Conservation (phyloP, 139 green algal species). For the Chlamydomonas sp. region DNA sequence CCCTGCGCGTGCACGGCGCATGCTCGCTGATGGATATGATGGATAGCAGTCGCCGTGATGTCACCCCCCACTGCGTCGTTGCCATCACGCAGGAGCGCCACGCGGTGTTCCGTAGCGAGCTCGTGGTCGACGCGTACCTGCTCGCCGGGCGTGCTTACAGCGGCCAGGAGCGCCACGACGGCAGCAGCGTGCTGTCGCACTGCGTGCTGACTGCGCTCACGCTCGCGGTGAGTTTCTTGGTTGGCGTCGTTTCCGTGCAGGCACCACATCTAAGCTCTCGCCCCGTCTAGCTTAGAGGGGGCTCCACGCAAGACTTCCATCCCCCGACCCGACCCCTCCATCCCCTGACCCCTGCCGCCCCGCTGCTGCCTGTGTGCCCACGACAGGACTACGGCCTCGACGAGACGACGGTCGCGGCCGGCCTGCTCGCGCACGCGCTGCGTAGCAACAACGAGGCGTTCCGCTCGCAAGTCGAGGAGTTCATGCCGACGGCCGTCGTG, state of each 20-base stretch:
- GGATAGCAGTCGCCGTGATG: background rate
- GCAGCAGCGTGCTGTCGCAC: constrained; percentile 46
- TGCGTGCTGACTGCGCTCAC: constrained; percentile 38
- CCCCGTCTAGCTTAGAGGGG: background rate
- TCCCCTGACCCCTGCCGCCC: background rate
- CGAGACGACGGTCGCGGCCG: constrained; percentile 51
- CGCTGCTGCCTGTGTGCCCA: background rate
- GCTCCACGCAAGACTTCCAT: background rate
- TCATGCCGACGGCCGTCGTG: constrained; percentile 42
- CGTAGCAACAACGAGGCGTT: constrained; percentile 37
- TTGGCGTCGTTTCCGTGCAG: background rate
- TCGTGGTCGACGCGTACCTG: constrained; percentile 28
- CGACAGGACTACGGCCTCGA: constrained; percentile 57
- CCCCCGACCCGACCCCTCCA: too few species aligned
- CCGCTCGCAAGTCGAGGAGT: constrained; percentile 42
- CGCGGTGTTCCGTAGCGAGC: constrained; percentile 24
- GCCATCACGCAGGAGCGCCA: constrained; percentile 20
- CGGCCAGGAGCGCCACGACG: constrained; percentile 37
- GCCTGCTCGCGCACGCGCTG: constrained; percentile 61
- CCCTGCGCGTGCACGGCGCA: background rate
- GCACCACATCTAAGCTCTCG: background rate
- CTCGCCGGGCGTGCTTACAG: constrained; percentile 38
- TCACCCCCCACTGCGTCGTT: background rate
- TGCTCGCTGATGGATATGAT: background rate
- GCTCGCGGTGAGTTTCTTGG: background rate